Conservation (phyloP, 805 yeast genomes). For the Scheffersomyces amazonensis region DNA sequence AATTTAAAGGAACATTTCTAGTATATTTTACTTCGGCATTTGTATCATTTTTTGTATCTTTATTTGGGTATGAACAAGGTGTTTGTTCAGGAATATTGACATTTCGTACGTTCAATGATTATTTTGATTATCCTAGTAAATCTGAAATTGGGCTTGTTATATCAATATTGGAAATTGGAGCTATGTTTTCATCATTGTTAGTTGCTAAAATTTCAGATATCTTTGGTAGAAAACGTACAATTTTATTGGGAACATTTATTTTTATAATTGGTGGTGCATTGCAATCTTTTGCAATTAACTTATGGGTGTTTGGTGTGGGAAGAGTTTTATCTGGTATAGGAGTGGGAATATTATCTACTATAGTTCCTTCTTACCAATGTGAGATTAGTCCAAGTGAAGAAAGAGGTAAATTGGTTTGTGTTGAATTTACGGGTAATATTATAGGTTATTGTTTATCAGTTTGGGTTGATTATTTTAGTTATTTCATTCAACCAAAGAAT, state of each 20-base stretch:
- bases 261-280: constrained; percentile 77
- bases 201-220: constrained; percentile 78
- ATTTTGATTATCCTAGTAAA: constrained; percentile 71
- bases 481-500: constrained; percentile 49
- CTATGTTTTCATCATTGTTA: constrained; percentile 71
- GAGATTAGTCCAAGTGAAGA: constrained; percentile 87
- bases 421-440: constrained; percentile 85
- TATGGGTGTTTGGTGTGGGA: constrained; percentile 64
- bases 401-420: constrained; percentile 81
- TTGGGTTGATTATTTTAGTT: constrained; percentile 82
- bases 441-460: constrained; percentile 79
- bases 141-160: constrained; percentile 82
- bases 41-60: constrained; percentile 41
- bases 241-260: constrained; percentile 72
- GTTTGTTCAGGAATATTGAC: constrained; percentile 87
- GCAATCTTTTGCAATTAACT: constrained; percentile 59
- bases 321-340: constrained; percentile 82
- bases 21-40: constrained; percentile 45
- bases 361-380: constrained; percentile 84
- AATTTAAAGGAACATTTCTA: constrained; percentile 36
- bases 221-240: constrained; percentile 76
- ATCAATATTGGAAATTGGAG: constrained; percentile 86
- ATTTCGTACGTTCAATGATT: constrained; percentile 63
- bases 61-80: constrained; percentile 57
- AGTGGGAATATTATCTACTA: constrained; percentile 78